Conservation (phyloP, 768 basidiomycete genomes). For the Pulveroboletus sp. region DNA sequence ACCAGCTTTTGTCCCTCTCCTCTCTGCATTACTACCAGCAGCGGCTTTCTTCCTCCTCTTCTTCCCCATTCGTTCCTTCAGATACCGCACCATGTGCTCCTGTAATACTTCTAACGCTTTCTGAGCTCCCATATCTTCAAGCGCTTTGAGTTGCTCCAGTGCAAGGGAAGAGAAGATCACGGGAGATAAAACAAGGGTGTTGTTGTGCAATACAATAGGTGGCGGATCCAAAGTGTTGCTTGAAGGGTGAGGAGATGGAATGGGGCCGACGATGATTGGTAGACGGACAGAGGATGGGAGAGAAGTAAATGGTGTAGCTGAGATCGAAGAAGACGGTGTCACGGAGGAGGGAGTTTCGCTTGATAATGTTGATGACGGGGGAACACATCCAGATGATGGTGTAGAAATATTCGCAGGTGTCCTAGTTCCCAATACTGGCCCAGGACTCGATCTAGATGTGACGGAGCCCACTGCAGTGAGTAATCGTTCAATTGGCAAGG, state of each 20-base stretch:
- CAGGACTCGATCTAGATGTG: slow-evolving; percentile 3
- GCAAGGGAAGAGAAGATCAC: slow-evolving; percentile 77
- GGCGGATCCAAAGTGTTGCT: slow-evolving; percentile 38
- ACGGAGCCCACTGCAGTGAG: background rate
- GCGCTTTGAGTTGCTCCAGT: slow-evolving; percentile 62
- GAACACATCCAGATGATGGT: background rate
- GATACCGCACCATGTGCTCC: slow-evolving; percentile 75
- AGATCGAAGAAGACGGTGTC: slow-evolving; percentile 2
- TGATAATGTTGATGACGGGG: slow-evolving; percentile 15
- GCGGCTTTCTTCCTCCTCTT: slow-evolving; percentile 37
- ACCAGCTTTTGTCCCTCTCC: slow-evolving; percentile 37
- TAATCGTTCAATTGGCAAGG: background rate
- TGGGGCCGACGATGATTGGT: slow-evolving; percentile 72
- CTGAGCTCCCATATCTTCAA: slow-evolving; percentile 78
- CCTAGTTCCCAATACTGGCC: slow-evolving; percentile 1
- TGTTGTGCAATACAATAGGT: slow-evolving; percentile 80
- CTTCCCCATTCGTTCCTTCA: slow-evolving; percentile 64
- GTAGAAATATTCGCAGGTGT: slow-evolving; percentile 19
- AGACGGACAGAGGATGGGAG: slow-evolving; percentile 49
- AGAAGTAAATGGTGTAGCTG: slow-evolving; percentile 25
- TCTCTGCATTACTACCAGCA: slow-evolving; percentile 33
- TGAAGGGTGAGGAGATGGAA: slow-evolving; percentile 58
- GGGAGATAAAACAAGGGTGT: slow-evolving; percentile 80
- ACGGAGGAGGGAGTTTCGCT: slow-evolving; percentile 14
- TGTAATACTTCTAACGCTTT: slow-evolving; percentile 79